These are phyloP conservation scores for Sphaceloma murrayae DNA, from an alignment of 2,329 filamentous ascomycete species.

Conservation along the genomic window DNA sequence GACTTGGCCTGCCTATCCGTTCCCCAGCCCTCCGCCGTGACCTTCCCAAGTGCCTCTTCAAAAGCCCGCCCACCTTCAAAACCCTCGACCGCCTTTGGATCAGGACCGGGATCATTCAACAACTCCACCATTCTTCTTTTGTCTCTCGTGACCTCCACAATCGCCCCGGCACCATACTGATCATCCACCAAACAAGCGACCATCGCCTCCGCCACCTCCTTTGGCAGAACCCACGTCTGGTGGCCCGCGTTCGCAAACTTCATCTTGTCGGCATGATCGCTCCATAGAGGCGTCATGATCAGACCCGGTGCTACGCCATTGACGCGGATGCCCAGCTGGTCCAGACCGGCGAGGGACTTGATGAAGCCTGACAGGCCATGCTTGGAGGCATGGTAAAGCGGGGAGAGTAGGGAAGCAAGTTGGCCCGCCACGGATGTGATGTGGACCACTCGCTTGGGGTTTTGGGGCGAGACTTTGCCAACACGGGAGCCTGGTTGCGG, in stretches of 20 bases:
- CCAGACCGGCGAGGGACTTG: slow-evolving; percentile 43
- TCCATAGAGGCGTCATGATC: slow-evolving; percentile 54
- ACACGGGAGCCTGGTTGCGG: slow-evolving; percentile 21
- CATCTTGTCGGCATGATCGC: slow-evolving; percentile 52
- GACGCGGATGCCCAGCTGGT: slow-evolving; percentile 44
- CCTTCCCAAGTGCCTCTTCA: slow-evolving; percentile 42
- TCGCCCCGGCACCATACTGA: slow-evolving; percentile 40
- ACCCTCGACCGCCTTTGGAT: slow-evolving; percentile 33
- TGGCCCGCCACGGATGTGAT: slow-evolving; percentile 39
- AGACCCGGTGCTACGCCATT: slow-evolving; percentile 52
- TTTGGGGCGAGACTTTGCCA: slow-evolving; percentile 29
- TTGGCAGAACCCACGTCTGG: slow-evolving; percentile 48
- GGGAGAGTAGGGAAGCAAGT: slow-evolving; percentile 29
- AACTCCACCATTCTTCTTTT: slow-evolving; percentile 42
- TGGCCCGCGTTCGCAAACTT: slow-evolving; percentile 37
- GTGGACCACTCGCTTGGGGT: slow-evolving; percentile 39
- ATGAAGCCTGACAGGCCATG: slow-evolving; percentile 41
- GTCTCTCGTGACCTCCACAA: slow-evolving; percentile 47
- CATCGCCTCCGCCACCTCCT: slow-evolving; percentile 53
- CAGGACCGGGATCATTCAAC: slow-evolving; percentile 47
- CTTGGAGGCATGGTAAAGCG: slow-evolving; percentile 39
- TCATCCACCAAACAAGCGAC: slow-evolving; percentile 44
- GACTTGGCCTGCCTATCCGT: slow-evolving; percentile 24
- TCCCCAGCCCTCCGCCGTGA: slow-evolving; percentile 44
- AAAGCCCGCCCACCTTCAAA: slow-evolving; percentile 31